phyloP scores from a whole-genome alignment of 495 filamentous ascomycete species.

The Podospora appendiculata region DNA sequence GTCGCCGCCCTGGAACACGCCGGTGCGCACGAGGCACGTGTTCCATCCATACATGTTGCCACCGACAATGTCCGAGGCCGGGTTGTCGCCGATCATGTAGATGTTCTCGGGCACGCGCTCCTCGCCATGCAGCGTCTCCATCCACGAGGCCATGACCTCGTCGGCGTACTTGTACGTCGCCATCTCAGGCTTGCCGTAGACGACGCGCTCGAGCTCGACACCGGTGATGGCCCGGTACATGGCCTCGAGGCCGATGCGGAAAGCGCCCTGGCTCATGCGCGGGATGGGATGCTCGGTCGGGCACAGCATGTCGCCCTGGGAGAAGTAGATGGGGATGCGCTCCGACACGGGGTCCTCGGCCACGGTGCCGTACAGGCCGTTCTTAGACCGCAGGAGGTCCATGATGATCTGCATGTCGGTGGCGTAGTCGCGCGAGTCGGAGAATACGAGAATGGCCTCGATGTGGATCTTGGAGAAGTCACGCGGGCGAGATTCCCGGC shows the following conservation, averaged over 20 bases:
- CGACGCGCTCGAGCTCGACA: conserved; percentile 69
- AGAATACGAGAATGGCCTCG: conserved; percentile 76
- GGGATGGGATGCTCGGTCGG: conserved; percentile 69
- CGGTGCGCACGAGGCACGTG: conserved; percentile 68
- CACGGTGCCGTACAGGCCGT: conserved; percentile 59
- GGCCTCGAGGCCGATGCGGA: conserved; percentile 70
- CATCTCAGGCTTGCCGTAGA: conserved; percentile 74
- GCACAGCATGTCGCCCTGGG: conserved; percentile 66
- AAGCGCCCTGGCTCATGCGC: conserved; percentile 67
- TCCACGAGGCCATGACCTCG: conserved; percentile 66
- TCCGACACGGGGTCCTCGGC: conserved; percentile 56
- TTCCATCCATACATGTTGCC: conserved; percentile 82
- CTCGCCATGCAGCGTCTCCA: conserved; percentile 68
- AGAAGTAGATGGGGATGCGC: conserved; percentile 71
- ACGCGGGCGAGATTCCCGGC: conserved; percentile 48
- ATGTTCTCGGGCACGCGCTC: conserved; percentile 61
- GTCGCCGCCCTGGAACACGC: conserved; percentile 51
- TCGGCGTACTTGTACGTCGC: conserved; percentile 79
- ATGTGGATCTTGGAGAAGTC: conserved; percentile 65
- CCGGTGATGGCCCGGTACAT: conserved; percentile 73
- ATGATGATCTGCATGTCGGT: conserved; percentile 82
- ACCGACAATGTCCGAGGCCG: conserved; percentile 68
- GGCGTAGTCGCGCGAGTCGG: conserved; percentile 75
- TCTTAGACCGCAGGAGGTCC: conserved; percentile 67
- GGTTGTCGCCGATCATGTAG: conserved; percentile 82